These are phyloP conservation scores for Baorangia bicolor DNA, from an alignment of 768 basidiomycete genomes.

Conservation along the genomic window DNA sequence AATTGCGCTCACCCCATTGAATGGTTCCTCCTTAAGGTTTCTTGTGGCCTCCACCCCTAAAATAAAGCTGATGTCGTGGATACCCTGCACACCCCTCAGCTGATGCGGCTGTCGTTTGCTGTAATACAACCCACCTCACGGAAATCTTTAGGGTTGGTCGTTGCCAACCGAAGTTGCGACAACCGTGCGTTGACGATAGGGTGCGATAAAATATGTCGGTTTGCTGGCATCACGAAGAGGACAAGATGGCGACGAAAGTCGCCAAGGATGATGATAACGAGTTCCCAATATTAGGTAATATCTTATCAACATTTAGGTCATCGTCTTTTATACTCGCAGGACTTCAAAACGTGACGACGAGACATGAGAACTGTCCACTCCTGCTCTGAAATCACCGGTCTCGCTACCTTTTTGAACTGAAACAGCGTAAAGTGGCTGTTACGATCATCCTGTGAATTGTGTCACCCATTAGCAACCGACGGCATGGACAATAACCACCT, in stretches of 20 bases:
- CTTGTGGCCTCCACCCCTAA: conserved; percentile 84
- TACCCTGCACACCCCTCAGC: conserved; percentile 48
- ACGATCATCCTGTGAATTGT: conserved; percentile 57
- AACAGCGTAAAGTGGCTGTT: conserved; percentile 88
- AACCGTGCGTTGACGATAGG: conserved; percentile 73
- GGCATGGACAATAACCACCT: conserved; percentile 43
- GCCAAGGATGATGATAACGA: not conserved
- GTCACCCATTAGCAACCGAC: conserved; percentile 1
- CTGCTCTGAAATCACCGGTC: conserved; percentile 46
- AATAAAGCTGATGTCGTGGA: conserved; percentile 71
- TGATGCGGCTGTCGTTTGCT: not conserved
- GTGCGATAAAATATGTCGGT: conserved; percentile 59
- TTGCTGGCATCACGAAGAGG: conserved; percentile 30
- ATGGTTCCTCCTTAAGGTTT: conserved; percentile 57
- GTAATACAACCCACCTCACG: conserved; percentile 54
- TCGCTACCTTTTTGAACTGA: conserved; percentile 66
- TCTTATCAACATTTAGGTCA: conserved; percentile 34
- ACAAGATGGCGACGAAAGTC: not conserved
- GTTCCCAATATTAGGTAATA: not conserved
- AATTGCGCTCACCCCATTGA: conserved; percentile 56
- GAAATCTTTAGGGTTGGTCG: conserved; percentile 71
- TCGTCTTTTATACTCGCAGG: conserved; percentile 91
- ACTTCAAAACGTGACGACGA: conserved; percentile 63
- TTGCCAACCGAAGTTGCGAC: conserved; percentile 62
- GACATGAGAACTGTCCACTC: conserved; percentile 59